These are phyloP conservation scores for Entomortierella lignicola DNA, from an alignment of 192 early-diverging fungal species.

Conservation along the genomic window DNA sequence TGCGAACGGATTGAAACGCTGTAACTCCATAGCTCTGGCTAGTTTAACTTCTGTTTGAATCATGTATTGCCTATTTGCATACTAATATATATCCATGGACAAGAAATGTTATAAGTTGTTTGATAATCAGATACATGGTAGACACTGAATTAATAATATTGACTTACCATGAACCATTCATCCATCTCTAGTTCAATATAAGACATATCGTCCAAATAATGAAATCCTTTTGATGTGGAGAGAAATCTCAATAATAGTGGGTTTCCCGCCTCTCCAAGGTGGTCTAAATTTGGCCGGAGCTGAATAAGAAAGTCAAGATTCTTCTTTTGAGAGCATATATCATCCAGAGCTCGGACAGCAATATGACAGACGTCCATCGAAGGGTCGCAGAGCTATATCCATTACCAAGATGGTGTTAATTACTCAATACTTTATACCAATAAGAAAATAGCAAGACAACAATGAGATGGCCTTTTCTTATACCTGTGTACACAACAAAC, in stretches of 20 bases:
- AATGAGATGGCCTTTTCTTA: no score
- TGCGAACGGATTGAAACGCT: slow-evolving; percentile 46
- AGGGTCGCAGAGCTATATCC: slow-evolving; percentile 77
- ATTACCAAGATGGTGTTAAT: not conserved
- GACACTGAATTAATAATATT: no score
- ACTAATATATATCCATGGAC: slow-evolving; percentile 47
- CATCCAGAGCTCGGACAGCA: slow-evolving; percentile 75
- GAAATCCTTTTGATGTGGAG: slow-evolving; percentile 77
- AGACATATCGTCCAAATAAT: slow-evolving; percentile 73
- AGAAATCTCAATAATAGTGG: slow-evolving; percentile 77
- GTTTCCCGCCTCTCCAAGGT: slow-evolving; percentile 76
- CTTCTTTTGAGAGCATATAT: slow-evolving; percentile 70
- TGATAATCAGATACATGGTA: no score
- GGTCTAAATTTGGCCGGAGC: slow-evolving; percentile 77
- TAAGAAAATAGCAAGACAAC: no score
- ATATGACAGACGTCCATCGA: slow-evolving; percentile 75
- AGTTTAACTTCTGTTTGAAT: slow-evolving; percentile 51
- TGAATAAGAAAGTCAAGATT: slow-evolving; percentile 79
- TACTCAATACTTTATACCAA: no score
- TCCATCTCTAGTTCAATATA: slow-evolving; percentile 83
- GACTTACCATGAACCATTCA: slow-evolving; percentile 82
- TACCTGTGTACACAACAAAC: slow-evolving; percentile 75
- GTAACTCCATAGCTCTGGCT: slow-evolving; percentile 47
- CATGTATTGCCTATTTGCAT: slow-evolving; percentile 53
- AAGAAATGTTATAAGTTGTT: not conserved